Percentiles rank a stretch among this genome's conserved stretches.
These are phyloP conservation scores for Suillus tomentosus DNA, from an alignment of 768 basidiomycete genomes.

Conservation along the genomic window DNA sequence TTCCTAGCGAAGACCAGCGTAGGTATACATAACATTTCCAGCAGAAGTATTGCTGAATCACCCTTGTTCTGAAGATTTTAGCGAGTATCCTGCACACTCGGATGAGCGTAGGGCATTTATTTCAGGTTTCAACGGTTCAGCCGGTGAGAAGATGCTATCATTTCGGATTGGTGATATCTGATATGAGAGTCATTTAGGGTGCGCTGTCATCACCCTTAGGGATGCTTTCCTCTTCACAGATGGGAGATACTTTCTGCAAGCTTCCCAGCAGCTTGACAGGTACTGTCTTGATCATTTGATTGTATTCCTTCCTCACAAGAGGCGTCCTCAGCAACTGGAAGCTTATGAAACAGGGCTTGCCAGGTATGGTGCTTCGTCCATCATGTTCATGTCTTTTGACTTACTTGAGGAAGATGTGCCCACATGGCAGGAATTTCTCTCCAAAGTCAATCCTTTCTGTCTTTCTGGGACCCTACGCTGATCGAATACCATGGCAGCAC, in stretches of 20 bases:
- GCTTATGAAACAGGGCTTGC: constrained; percentile 89
- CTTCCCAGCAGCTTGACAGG: constrained; percentile 85
- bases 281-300: constrained; percentile 34
- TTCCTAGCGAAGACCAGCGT: constrained; percentile 95
- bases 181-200: constrained; percentile 49
- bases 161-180: background rate
- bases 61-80: constrained; percentile 58
- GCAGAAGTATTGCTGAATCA: constrained; percentile 5
- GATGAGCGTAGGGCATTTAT: constrained; percentile 87
- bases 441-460: constrained; percentile 50
- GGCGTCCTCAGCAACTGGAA: constrained; percentile 72
- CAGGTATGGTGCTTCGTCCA: constrained; percentile 46
- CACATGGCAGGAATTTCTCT: constrained; percentile 86
- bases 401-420: constrained; percentile 64
- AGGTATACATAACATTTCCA: constrained; percentile 30
- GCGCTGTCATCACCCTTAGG: constrained; percentile 71
- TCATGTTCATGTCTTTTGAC: constrained; percentile 17
- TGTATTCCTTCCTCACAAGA: background rate
- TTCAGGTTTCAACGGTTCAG: constrained; percentile 93
- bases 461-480: constrained; percentile 8
- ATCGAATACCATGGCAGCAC: constrained; percentile 42
- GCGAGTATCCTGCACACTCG: constrained; percentile 85
- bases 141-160: constrained; percentile 52
- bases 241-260: constrained; percentile 94
- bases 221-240: constrained; percentile 90